These are phyloP conservation scores for Vitis amurensis DNA, from an alignment of 164 flowering plant species.

Conservation along the genomic window DNA sequence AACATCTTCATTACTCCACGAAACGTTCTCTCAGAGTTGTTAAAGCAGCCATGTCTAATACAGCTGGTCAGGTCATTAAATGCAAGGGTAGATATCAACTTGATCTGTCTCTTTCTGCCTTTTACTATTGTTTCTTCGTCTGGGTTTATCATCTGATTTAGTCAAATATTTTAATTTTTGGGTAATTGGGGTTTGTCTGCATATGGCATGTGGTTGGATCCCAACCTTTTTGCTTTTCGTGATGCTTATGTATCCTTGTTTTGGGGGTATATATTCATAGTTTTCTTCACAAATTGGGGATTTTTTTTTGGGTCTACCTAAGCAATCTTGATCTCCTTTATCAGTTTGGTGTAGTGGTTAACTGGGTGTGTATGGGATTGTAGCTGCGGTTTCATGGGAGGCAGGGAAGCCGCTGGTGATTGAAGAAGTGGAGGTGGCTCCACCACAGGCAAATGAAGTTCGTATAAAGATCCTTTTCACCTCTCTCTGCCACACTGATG, in stretches of 20 bases:
- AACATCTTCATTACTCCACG: too few relatives aligned
- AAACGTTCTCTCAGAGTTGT: not conserved
- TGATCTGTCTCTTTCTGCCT: not conserved
- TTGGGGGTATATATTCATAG: too few relatives aligned
- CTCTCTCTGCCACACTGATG: constrained; percentile 56
- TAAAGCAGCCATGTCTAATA: constrained; percentile 19
- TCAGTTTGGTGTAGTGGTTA: too few relatives aligned
- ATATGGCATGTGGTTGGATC: not conserved
- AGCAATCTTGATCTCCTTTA: too few relatives aligned
- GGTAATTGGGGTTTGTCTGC: too few relatives aligned
- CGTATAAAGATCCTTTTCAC: constrained; percentile 54
- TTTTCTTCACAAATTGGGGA: too few relatives aligned
- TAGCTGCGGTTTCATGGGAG: constrained; percentile 47
- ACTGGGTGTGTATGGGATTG: constrained; percentile 1
- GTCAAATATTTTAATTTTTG: not conserved
- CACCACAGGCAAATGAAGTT: constrained; percentile 49
- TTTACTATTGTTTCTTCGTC: not conserved
- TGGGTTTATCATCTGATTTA: not conserved
- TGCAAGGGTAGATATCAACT: constrained; percentile 25
- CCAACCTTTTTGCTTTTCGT: not conserved
- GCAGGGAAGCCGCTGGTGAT: constrained; percentile 44
- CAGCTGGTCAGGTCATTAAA: constrained; percentile 34
- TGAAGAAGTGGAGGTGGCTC: constrained; percentile 41
- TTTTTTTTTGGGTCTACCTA: not conserved
- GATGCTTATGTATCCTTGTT: too few relatives aligned